A percentile compares a stretch with the other conserved stretches of the same genome.
Evolutionary conservation across 2,329 filamentous ascomycete genomes (phyloP).

Genomic region (Aspergillus caelatus): DNA sequence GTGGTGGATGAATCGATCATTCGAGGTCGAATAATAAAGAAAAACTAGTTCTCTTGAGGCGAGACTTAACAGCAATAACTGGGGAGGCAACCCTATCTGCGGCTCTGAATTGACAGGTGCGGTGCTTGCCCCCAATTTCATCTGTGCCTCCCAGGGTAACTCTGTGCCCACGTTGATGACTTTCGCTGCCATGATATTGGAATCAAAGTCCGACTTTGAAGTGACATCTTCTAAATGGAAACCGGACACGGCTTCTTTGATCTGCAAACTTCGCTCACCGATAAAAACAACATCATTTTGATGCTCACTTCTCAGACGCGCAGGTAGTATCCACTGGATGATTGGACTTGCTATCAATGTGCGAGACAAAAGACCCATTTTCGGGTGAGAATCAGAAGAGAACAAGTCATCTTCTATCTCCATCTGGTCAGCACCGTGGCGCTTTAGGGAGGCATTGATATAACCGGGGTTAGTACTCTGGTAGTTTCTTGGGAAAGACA

Average conservation of each 20-base stretch:
- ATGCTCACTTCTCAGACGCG: constrained; percentile 69
- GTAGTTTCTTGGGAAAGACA: constrained; percentile 14
- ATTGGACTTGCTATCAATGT: constrained; percentile 77
- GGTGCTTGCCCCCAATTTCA: constrained; percentile 25
- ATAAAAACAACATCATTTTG: constrained; percentile 86
- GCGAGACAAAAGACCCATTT: constrained; percentile 73
- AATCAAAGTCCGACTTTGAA: constrained; percentile 77
- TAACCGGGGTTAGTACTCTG: not conserved
- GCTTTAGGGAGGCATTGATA: constrained; percentile 4
- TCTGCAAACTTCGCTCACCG: constrained; percentile 77
- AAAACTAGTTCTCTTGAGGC: constrained; percentile 76
- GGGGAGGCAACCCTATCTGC: constrained; percentile 63
- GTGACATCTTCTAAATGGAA: constrained; percentile 74
- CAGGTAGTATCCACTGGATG: constrained; percentile 76
- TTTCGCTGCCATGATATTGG: constrained; percentile 75
- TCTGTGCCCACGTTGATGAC: constrained; percentile 66
- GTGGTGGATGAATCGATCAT: constrained; percentile 64
- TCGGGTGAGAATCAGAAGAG: constrained; percentile 43
- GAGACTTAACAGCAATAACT: constrained; percentile 76
- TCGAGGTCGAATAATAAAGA: constrained; percentile 62
- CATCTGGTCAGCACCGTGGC: constrained; percentile 15
- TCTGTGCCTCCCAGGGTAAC: constrained; percentile 36
- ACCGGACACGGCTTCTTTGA: constrained; percentile 69
- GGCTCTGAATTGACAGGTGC: constrained; percentile 11
- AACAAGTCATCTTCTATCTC: constrained; percentile 17